These are phyloP conservation scores for Alternaria incomplexa DNA, from an alignment of 2,329 filamentous ascomycete species.

Conservation along the genomic window DNA sequence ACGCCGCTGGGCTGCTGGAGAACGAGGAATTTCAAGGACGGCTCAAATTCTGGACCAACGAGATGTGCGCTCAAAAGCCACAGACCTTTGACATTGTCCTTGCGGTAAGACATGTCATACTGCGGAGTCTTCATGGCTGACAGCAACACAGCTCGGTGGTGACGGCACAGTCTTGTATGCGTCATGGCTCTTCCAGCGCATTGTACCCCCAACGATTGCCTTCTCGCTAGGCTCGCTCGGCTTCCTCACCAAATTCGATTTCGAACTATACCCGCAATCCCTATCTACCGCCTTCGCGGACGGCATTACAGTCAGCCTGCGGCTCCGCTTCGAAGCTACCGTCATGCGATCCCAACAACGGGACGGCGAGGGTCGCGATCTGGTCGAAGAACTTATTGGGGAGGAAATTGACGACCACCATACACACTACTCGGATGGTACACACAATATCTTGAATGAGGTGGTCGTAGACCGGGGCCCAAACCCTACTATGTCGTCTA, in stretches of 20 bases:
- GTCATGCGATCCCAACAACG: slow-evolving; percentile 78
- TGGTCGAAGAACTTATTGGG: slow-evolving; percentile 89
- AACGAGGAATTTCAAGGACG: slow-evolving; percentile 65
- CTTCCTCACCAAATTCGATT: slow-evolving; percentile 97
- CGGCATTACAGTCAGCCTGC: slow-evolving; percentile 85
- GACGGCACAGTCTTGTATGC: slow-evolving; percentile 98
- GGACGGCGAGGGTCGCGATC: slow-evolving; percentile 46
- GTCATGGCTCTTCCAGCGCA: slow-evolving; percentile 94
- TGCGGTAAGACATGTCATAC: slow-evolving; percentile 58
- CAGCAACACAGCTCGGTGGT: slow-evolving; percentile 68
- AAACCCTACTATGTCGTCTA: slow-evolving; percentile 90
- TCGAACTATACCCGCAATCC: slow-evolving; percentile 72
- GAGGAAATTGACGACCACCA: slow-evolving; percentile 82
- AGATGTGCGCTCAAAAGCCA: slow-evolving; percentile 77
- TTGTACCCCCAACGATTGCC: slow-evolving; percentile 90
- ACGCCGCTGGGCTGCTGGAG: slow-evolving; percentile 70
- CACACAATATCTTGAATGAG: slow-evolving; percentile 92
- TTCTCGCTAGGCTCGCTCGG: slow-evolving; percentile 91
- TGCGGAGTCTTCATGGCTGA: background rate
- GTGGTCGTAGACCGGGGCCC: slow-evolving; percentile 95
- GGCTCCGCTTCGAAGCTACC: slow-evolving; percentile 89
- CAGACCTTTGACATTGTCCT: slow-evolving; percentile 94
- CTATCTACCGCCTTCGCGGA: slow-evolving; percentile 76
- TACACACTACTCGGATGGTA: slow-evolving; percentile 84
- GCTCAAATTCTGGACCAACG: slow-evolving; percentile 81